Percentiles rank a stretch among this genome's conserved stretches.
Conservation (phyloP, 2,329 filamentous ascomycete species). For the Chaetomiaceae sp. region DNA sequence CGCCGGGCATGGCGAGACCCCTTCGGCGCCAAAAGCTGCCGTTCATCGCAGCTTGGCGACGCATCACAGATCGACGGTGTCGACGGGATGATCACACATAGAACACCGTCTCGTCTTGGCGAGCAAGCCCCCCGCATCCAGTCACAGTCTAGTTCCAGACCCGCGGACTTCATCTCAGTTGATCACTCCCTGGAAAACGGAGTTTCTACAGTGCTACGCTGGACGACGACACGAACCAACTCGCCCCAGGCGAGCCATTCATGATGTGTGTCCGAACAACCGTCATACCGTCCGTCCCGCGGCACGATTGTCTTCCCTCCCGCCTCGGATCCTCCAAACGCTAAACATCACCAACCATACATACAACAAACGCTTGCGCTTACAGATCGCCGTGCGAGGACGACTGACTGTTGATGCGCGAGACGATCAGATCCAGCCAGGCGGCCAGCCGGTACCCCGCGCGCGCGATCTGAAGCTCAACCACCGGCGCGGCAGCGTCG, state of each 20-base stretch:
- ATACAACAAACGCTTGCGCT: not conserved
- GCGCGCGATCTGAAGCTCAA: slow-evolving; percentile 61
- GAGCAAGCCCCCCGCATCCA: not conserved
- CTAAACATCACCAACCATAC: not conserved
- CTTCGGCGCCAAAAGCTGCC: slow-evolving; percentile 8
- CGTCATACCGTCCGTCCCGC: not conserved
- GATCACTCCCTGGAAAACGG: too few relatives aligned
- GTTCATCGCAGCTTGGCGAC: not conserved
- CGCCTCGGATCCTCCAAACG: not conserved
- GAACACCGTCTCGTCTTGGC: slow-evolving; percentile 1
- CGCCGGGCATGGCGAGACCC: slow-evolving; percentile 2
- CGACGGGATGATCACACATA: slow-evolving; percentile 15
- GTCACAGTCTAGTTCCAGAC: too few relatives aligned
- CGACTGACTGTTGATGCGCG: slow-evolving; percentile 19
- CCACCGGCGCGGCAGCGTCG: slow-evolving; percentile 53
- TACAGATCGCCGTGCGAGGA: slow-evolving; percentile 18
- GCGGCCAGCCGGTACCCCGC: slow-evolving; percentile 63
- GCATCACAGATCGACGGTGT: slow-evolving; percentile 5
- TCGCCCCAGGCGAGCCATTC: too few relatives aligned
- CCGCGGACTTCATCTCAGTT: too few relatives aligned
- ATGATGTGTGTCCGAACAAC: not conserved
- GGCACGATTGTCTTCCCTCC: not conserved
- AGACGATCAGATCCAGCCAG: slow-evolving; percentile 59
- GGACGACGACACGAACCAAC: too few relatives aligned
- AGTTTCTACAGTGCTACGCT: too few relatives aligned